Percentiles rank a stretch among this genome's conserved stretches.
Conservation (phyloP, 805 yeast genomes). For the Ogataea methylovora region DNA sequence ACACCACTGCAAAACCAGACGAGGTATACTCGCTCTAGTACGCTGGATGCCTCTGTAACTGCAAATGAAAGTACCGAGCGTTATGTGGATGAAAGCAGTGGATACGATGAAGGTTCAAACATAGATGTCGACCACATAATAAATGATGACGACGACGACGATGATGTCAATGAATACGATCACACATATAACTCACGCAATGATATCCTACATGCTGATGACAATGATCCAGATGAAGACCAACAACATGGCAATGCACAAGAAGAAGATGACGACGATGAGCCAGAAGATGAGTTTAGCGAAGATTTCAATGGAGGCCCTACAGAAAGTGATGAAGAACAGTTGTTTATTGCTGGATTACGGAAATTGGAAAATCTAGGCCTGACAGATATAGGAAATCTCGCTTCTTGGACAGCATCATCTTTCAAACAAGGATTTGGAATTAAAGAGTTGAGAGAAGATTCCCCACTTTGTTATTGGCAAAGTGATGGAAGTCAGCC, state of each 20-base stretch:
- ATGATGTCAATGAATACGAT: neutral
- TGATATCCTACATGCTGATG: conserved; percentile 1
- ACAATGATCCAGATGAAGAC: conserved; percentile 4
- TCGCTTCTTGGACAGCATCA: conserved; percentile 82
- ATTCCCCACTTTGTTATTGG: conserved; percentile 73
- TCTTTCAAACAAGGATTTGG: conserved; percentile 70
- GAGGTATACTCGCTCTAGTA: too few species aligned
- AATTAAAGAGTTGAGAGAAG: conserved; percentile 63
- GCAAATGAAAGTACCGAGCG: neutral
- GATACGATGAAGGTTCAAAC: too few species aligned
- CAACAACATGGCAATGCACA: conserved; percentile 2
- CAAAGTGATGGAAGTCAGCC: conserved; percentile 94
- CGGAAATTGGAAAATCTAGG: conserved; percentile 50
- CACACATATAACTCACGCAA: neutral
- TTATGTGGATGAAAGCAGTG: too few species aligned
- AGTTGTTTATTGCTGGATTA: conserved; percentile 30
- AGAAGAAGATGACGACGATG: conserved; percentile 5
- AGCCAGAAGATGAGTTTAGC: conserved; percentile 6
- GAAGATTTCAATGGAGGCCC: conserved; percentile 1
- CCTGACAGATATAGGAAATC: conserved; percentile 65
- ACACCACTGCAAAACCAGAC: too few species aligned
- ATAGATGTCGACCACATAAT: too few species aligned
- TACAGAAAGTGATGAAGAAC: conserved; percentile 11
- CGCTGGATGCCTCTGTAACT: too few species aligned
- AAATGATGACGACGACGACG: neutral